Base-by-base conservation (phyloP, 768 basidiomycete species). In the Cystobasidium onofrii region DNA sequence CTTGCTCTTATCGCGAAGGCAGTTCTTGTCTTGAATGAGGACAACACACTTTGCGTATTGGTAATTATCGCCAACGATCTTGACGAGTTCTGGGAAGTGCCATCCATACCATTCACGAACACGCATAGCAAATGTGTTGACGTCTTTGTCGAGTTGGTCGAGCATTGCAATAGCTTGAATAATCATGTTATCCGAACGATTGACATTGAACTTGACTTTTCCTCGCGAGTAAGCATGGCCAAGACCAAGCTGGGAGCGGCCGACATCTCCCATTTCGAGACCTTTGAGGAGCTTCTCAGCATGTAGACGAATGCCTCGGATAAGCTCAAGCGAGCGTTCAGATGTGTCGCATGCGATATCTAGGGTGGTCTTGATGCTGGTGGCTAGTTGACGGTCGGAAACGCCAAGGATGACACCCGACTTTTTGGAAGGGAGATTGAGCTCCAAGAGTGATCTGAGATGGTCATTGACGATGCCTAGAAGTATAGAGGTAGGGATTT, bases 21-120 rank as follows among this genome's bases (percentile, higher is more conserved):
- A 83, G 74, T 92, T 88, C 84, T 96, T 94, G 82, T 94, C 88
- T 34, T 93, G 92, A 76, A 97, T 90, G 80, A 92, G 88, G 77
- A 89, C 87, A 17, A 87, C 90, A 18, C 88, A 85, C 18, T 85
- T 85, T n/a, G 94, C 93, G 80, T 96, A 98, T 80, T 90, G 88
- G 82, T 91, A 88, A 81, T 96, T 95, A 82, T 97, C 95, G 71
- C 93, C 87, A 0, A 97, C 92, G 80, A 98, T 85, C 75, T 86
- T 88, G 83, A 95, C 86, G 77, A 97, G 89, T 83, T 98, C 95
- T 44, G 95, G 95, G 85, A 96, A 98, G 81, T 97, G 95, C 84
- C 94, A 97, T 7, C 95, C 95, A 81, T 98, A 98, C 95, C 95
- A 98, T 81, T 98, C 95, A 78, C 95, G 86, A 64, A 96, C 88